Evolutionary conservation across 2,329 filamentous ascomycete genomes (phyloP), one percentile per base, ranked within the genome.

Genomic region (Fusarium redolens): DNA sequence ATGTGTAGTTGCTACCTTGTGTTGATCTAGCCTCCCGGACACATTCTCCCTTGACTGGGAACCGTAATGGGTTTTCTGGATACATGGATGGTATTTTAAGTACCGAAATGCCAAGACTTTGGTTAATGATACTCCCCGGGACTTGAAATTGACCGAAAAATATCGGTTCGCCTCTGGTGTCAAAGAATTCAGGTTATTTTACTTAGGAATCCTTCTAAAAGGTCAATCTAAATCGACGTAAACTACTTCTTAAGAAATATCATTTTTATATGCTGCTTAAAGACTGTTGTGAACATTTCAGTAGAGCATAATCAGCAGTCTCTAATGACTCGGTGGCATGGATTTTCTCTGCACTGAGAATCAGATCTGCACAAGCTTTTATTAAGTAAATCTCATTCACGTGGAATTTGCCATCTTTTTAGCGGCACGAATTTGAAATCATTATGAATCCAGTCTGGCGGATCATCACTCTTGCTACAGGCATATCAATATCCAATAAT

Each of bases 61-160:
- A 20, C 2, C 14, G 7, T 7, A 4, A 33, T 13, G 14, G 7
- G 11, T 3, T 22, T 50, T 22, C 11, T 50, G 2, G 20, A 14
- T 14, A 18, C 8, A 48, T 13, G 11, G 11, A 33, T 33, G 8
- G 15, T 33, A 22, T 50, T 33, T 22, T 9, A 10, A 20, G 4
- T 28, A 52, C 31, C 12, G 30, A 10, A 35, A 20, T 35, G 15
- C n/a, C 3, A 25, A 14, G 14, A 3, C 2, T 7, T 35, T 1
- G n/a, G 10, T 0, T 5, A n/a, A 40, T 12, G 3, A 47, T 47
- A 7, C 6, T 33, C 5, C 15, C 9, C 1, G 4, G n/a, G n/a
- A 18, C 31, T 14, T 52, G 6, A 15, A 52, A 7, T 18, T 11
- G 4, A n/a, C 45, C 20, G 20, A 48, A 50, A 18, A 35, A 10